Evolutionary conservation across 164 flowering plant genomes (phyloP).

Genomic region (Tetracentron sinense): DNA sequence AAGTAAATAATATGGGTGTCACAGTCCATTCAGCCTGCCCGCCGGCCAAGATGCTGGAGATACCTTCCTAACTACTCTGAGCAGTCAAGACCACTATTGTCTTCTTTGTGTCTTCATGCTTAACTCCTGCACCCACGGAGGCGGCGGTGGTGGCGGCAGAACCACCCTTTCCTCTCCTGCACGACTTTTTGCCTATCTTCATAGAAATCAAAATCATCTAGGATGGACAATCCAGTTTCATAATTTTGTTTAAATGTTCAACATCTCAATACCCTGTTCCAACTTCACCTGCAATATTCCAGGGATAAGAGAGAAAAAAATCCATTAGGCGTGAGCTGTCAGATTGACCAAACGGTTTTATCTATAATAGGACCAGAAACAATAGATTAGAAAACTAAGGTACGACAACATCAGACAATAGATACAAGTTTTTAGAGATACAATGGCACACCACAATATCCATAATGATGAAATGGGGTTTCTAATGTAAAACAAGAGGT

Average conservation of each 20-base stretch:
- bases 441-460: too few relatives aligned
- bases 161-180: slow-evolving; percentile 56
- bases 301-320: not conserved
- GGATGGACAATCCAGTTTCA: slow-evolving; percentile 54
- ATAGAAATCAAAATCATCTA: slow-evolving; percentile 70
- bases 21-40: slow-evolving; percentile 11
- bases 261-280: slow-evolving; percentile 74
- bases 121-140: slow-evolving; percentile 17
- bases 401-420: too few relatives aligned
- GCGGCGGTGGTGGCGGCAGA: slow-evolving; percentile 26
- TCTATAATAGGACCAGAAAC: too few relatives aligned
- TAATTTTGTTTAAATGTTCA: slow-evolving; percentile 62
- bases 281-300: slow-evolving; percentile 53
- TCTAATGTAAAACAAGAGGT: too few relatives aligned
- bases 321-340: not conserved
- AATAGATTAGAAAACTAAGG: too few relatives aligned
- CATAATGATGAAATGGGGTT: too few relatives aligned
- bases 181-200: slow-evolving; percentile 64
- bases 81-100: slow-evolving; percentile 19
- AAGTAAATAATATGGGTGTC: too few relatives aligned
- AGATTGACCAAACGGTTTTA: too few relatives aligned
- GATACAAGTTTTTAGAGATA: too few relatives aligned
- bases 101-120: slow-evolving; percentile 25
- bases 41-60: too few relatives aligned
- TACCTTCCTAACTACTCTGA: slow-evolving; percentile 21